Evolutionary conservation across 2,329 filamentous ascomycete genomes (phyloP).

Genomic region (Cladosporium sp.): DNA sequence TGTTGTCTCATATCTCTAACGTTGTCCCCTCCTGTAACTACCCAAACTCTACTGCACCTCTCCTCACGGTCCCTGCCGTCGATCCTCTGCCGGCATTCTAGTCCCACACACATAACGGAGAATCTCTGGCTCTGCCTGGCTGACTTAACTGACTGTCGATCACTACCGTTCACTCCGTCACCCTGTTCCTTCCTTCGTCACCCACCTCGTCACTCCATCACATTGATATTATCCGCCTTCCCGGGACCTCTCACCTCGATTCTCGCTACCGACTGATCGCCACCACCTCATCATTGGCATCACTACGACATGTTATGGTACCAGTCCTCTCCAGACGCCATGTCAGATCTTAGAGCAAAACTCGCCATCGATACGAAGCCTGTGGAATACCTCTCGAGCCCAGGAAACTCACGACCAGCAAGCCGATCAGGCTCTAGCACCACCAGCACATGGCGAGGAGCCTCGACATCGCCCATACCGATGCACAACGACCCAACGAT

Average conservation of each 20-base stretch:
- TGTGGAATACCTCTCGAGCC: slow-evolving; percentile 17
- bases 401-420: slow-evolving; percentile 13
- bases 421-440: slow-evolving; percentile 17
- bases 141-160: slow-evolving; percentile 13
- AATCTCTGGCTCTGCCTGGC: slow-evolving; percentile 13
- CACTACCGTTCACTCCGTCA: slow-evolving; percentile 10
- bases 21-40: slow-evolving; percentile 8
- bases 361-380: slow-evolving; percentile 19
- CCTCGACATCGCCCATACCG: neutral
- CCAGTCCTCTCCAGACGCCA: slow-evolving; percentile 18
- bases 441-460: slow-evolving; percentile 10
- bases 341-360: slow-evolving; percentile 19
- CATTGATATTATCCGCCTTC: slow-evolving; percentile 4
- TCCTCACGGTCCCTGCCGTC: slow-evolving; percentile 13
- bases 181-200: neutral
- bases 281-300: neutral
- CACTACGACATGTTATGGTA: slow-evolving; percentile 15
- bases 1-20: slow-evolving; percentile 17
- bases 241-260: neutral
- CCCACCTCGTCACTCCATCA: neutral
- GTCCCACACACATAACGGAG: slow-evolving; percentile 3
- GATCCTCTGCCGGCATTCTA: slow-evolving; percentile 10
- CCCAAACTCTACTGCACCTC: slow-evolving; percentile 9
- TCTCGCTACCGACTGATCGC: neutral
- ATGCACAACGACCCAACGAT: slow-evolving; percentile 15